Percentiles rank a stretch among this genome's conserved stretches.
Conservation (phyloP, 371 early-diverging fungal species). For the Rhizopus microsporus region DNA sequence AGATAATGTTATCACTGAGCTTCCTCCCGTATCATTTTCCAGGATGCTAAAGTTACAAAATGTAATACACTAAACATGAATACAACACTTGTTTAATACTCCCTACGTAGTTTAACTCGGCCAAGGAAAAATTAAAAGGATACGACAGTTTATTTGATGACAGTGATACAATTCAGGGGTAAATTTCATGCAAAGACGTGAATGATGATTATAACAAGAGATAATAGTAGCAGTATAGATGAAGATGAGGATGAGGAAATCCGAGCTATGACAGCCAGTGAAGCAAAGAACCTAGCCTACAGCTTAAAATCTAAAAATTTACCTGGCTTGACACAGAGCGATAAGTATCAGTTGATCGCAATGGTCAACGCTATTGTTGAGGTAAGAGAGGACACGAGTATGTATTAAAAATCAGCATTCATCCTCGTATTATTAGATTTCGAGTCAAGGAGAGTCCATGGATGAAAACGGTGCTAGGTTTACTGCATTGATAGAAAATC, state of each 20-base stretch:
- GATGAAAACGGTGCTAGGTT: slow-evolving; percentile 91
- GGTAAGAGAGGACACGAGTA: slow-evolving; percentile 33
- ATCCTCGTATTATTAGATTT: slow-evolving; percentile 47
- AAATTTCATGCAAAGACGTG: slow-evolving; percentile 2
- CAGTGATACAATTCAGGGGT: slow-evolving; percentile 19
- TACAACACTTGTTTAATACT: background rate
- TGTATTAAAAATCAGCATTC: background rate
- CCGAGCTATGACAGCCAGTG: slow-evolving; percentile 38
- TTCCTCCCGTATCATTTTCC: slow-evolving; percentile 54
- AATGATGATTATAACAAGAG: background rate
- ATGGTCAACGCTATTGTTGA: slow-evolving; percentile 65
- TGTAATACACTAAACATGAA: slow-evolving; percentile 29
- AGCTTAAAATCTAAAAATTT: slow-evolving; percentile 45
- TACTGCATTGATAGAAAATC: slow-evolving; percentile 70
- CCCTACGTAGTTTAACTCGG: background rate
- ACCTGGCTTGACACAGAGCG: slow-evolving; percentile 45
- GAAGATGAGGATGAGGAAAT: slow-evolving; percentile 26
- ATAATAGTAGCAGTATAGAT: background rate
- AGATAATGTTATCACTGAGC: slow-evolving; percentile 37
- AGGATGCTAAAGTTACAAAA: slow-evolving; percentile 55
- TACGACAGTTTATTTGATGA: slow-evolving; percentile 41
- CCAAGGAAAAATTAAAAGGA: slow-evolving; percentile 10
- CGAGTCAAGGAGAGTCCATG: slow-evolving; percentile 69
- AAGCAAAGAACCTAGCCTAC: slow-evolving; percentile 34
- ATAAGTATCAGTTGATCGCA: slow-evolving; percentile 55